Conservation (phyloP, 768 basidiomycete genomes). For the Suillus bovinus region DNA sequence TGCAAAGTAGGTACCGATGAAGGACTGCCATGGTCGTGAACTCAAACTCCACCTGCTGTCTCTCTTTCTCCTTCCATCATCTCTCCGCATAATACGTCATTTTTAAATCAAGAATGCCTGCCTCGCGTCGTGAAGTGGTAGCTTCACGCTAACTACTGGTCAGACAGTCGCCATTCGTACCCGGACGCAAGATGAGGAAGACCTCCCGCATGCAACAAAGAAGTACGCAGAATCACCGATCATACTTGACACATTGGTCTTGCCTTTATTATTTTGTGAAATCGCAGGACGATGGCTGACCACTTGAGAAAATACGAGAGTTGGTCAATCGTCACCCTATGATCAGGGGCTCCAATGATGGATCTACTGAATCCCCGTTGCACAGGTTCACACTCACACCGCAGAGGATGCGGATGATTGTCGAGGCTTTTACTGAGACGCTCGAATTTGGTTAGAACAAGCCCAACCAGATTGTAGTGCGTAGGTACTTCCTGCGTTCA, state of each 20-base stretch:
- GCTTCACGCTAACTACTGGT: conserved; percentile 68
- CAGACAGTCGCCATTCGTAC: conserved; percentile 86
- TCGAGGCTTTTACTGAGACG: conserved; percentile 92
- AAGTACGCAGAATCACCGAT: conserved; percentile 49
- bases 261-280: conserved; percentile 1
- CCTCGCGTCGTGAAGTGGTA: conserved; percentile 78
- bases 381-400: conserved; percentile 82
- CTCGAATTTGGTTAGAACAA: conserved; percentile 86
- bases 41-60: conserved; percentile 19
- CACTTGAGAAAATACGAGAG: conserved; percentile 90
- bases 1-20: conserved; percentile 13
- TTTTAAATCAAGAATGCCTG: conserved; percentile 45
- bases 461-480: conserved; percentile 81
- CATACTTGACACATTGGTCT: conserved; percentile 1
- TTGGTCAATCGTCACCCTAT: conserved; percentile 59
- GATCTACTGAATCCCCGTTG: conserved; percentile 7
- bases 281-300: conserved; percentile 84
- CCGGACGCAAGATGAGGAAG: conserved; percentile 83
- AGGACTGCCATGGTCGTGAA: conserved; percentile 11
- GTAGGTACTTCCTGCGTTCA: conserved; percentile 34
- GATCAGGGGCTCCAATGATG: conserved; percentile 15
- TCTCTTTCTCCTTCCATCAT: conserved; percentile 17
- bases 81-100: conserved; percentile 6
- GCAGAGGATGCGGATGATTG: conserved; percentile 94
- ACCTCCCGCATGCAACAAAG: conserved; percentile 92